Percentiles rank a stretch among this genome's conserved stretches.
phyloP scores from a whole-genome alignment of 2,329 filamentous ascomycete genomes.

The Monilinia fructicola region DNA sequence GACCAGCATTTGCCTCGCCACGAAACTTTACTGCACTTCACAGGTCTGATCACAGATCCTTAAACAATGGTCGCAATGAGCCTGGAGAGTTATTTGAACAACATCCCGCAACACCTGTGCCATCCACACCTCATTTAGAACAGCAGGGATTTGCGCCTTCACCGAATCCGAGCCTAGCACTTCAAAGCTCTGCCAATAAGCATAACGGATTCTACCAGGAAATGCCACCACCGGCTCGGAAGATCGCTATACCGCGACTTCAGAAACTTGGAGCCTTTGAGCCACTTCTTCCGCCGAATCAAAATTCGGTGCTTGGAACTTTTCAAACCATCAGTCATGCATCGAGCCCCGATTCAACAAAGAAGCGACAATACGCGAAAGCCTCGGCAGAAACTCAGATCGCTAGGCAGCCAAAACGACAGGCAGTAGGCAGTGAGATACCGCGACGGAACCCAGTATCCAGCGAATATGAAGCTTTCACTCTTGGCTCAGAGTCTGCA shows the following conservation, averaged over 20 bases:
- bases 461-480: neutral
- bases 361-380: neutral
- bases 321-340: neutral
- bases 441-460: neutral
- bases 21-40: neutral
- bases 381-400: neutral
- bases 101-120: neutral
- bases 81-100: neutral
- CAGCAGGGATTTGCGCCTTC: neutral
- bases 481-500: neutral
- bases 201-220: neutral
- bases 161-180: neutral
- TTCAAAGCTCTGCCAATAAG: neutral
- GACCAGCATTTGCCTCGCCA: neutral
- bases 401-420: neutral
- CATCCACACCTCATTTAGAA: neutral
- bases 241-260: neutral
- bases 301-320: neutral
- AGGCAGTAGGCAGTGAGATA: neutral
- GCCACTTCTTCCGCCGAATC: neutral
- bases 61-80: neutral
- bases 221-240: neutral
- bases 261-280: conserved; percentile 1
- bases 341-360: neutral
- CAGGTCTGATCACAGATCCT: neutral